Base-by-base conservation (phyloP, 768 basidiomycete genomes). In the Suillus subaureus region DNA sequence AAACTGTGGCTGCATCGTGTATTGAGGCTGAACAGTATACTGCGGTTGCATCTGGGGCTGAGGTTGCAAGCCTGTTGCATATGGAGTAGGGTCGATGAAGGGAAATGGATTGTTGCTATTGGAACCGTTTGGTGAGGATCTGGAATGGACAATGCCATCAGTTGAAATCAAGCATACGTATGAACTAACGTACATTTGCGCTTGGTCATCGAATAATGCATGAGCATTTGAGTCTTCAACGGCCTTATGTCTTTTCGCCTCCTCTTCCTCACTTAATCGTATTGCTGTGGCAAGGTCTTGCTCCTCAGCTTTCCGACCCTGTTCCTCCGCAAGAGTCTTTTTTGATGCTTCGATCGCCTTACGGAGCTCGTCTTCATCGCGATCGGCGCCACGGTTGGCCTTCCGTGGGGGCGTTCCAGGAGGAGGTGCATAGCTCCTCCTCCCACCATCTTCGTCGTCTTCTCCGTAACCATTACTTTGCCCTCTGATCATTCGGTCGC, bases 321-420 rank as follows among this genome's bases (percentile, higher is more conserved):
- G 89, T 63, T 97, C 93, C 72, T 87, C 86, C 12, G 86, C 90
- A 67, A 87, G 79, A 3, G 80, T 83, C 72, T 84, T 83, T 81
- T 95, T 96, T 70, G 92, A 94, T 79, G 90, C 94, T 75, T 96
- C 96, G 65, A 99, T 94, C 6, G 97, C 97, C 45, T 83, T 81
- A 68, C 82, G 82, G 65, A 99, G 79, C 62, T 99, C 97, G 8
- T 94, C 94, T 39, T 98, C 94, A 45, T 92, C 91, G 43, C 79
- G 78, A 54, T 81, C 80, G n/a, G 60, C 33, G 8, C 42, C 37
- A 52, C 67, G 73, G n/a, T 42, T 71, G 43, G 67, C 64, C 26
- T 69, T 67, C 42, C 73, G 51, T 3, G 73, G 71, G 6, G 71
- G 67, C 9, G 67, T 58, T n/a, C 55, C 61, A 13, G 66, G 45